Percentiles rank a stretch among this genome's conserved stretches.
phyloP scores from a whole-genome alignment of 345 rosid genomes.

The Aethionema arabicum region DNA sequence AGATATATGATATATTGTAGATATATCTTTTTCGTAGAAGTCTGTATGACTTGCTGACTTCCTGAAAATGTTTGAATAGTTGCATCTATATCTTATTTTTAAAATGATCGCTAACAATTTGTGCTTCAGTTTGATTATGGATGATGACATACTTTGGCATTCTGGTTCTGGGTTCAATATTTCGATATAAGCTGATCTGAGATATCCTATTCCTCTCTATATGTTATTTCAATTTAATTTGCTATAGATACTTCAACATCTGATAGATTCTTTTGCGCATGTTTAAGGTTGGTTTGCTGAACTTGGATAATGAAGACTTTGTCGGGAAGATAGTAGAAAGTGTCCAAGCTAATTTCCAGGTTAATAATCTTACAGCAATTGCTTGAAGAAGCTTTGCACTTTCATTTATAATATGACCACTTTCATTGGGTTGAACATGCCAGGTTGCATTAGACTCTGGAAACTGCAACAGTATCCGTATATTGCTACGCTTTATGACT shows the following conservation, averaged over 20 bases:
- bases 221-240: slow-evolving; percentile 4
- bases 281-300: slow-evolving; percentile 75
- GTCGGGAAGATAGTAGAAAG: slow-evolving; percentile 55
- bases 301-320: slow-evolving; percentile 94
- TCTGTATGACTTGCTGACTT: background rate
- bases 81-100: background rate
- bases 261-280: slow-evolving; percentile 26
- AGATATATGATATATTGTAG: background rate
- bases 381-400: slow-evolving; percentile 1
- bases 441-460: slow-evolving; percentile 80
- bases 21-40: slow-evolving; percentile 2
- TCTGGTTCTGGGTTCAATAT: slow-evolving; percentile 11
- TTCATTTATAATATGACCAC: slow-evolving; percentile 12
- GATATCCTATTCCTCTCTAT: slow-evolving; percentile 11
- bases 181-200: background rate
- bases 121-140: slow-evolving; percentile 3
- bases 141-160: background rate
- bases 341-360: slow-evolving; percentile 72
- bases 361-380: slow-evolving; percentile 30
- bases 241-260: background rate
- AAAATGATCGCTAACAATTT: background rate
- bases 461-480: slow-evolving; percentile 72
- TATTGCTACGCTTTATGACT: slow-evolving; percentile 81
- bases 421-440: slow-evolving; percentile 31
- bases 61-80: background rate